These are phyloP conservation scores for Cercospora sojina DNA, from an alignment of 2,329 filamentous ascomycete genomes.

Conservation along the genomic window DNA sequence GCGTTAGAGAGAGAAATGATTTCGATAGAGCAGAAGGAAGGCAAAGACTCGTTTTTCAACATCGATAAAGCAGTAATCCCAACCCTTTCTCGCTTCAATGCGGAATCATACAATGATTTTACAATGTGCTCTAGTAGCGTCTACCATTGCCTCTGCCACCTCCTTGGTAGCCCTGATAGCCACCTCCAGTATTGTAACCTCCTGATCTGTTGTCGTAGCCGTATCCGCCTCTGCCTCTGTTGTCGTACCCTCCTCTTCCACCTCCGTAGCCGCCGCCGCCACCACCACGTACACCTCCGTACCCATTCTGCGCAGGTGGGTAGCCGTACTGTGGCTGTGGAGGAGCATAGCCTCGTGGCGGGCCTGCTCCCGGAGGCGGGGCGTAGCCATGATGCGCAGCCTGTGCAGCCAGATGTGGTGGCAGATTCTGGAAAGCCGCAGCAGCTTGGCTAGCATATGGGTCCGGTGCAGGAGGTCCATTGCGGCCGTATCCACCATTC, in stretches of 20 bases:
- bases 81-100: background rate
- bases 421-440: conserved; percentile 32
- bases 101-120: background rate
- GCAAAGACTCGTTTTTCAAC: background rate
- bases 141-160: conserved; percentile 15
- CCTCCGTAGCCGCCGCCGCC: conserved; percentile 23
- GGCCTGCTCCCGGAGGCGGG: conserved; percentile 24
- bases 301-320: conserved; percentile 29
- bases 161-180: conserved; percentile 15
- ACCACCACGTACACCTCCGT: conserved; percentile 20
- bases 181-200: conserved; percentile 14
- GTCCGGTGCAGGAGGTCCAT: conserved; percentile 16
- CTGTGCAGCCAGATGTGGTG: conserved; percentile 38
- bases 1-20: background rate
- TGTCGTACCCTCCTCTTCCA: conserved; percentile 28
- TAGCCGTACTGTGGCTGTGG: conserved; percentile 26
- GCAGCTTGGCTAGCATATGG: conserved; percentile 22
- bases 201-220: conserved; percentile 6
- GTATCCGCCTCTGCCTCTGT: conserved; percentile 31
- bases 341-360: conserved; percentile 21
- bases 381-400: conserved; percentile 37
- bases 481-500: conserved; percentile 29
- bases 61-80: background rate
- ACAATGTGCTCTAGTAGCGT: conserved; percentile 13
- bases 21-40: background rate